These are phyloP conservation scores for Pseudocercospora pini-densiflorae DNA, from an alignment of 2,329 filamentous ascomycete genomes.

Conservation along the genomic window DNA sequence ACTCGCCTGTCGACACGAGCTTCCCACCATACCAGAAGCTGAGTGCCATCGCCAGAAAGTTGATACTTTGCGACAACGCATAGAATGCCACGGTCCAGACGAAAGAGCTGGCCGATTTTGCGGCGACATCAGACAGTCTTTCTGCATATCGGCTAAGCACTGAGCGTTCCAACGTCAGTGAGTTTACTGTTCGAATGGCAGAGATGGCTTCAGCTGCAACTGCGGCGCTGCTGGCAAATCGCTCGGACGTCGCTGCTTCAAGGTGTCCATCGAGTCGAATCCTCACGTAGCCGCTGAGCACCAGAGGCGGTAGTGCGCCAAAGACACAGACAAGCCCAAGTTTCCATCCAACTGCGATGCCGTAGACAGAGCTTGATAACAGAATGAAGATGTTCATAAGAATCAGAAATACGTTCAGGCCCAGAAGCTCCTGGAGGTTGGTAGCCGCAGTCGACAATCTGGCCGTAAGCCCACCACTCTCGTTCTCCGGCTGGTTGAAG, in stretches of 20 bases:
- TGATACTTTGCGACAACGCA: conserved; percentile 38
- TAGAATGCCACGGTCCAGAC: conserved; percentile 22
- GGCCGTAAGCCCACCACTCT: conserved; percentile 47
- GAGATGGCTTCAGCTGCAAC: conserved; percentile 38
- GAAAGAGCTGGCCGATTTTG: conserved; percentile 9
- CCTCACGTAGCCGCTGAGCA: conserved; percentile 48
- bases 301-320: conserved; percentile 48
- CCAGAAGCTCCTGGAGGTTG: conserved; percentile 60
- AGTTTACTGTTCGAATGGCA: conserved; percentile 36
- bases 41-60: conserved; percentile 38
- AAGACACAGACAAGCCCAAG: conserved; percentile 52
- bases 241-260: conserved; percentile 27
- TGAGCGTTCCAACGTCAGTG: conserved; percentile 35
- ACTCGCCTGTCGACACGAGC: conserved; percentile 38
- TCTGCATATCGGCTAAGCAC: conserved; percentile 34
- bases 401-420: conserved; percentile 47
- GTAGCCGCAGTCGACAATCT: conserved; percentile 49
- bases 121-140: conserved; percentile 21
- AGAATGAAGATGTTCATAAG: conserved; percentile 51
- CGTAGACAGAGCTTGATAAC: conserved; percentile 50
- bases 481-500: conserved; percentile 67
- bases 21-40: conserved; percentile 42
- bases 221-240: conserved; percentile 33
- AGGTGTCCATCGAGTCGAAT: conserved; percentile 44
- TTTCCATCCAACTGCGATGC: conserved; percentile 54